A percentile compares a stretch with the other conserved stretches of the same genome.
Conservation (phyloP, 495 filamentous ascomycete species). For the Aspergillus nidulans region DNA sequence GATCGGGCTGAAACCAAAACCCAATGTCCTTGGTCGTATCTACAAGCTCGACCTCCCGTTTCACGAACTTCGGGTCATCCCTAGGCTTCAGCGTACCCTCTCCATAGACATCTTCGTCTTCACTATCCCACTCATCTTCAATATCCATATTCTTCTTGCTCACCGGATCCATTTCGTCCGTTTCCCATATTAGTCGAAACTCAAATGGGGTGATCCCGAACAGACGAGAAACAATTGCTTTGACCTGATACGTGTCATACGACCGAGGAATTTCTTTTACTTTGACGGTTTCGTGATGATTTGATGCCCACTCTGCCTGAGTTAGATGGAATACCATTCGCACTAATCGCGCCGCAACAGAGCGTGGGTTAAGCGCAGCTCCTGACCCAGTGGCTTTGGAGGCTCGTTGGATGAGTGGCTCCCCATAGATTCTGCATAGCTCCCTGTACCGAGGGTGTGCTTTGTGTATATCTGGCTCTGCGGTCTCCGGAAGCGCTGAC, state of each 20-base stretch:
- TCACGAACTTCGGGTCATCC: constrained; percentile 48
- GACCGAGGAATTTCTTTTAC: constrained; percentile 64
- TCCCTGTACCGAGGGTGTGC: constrained; percentile 66
- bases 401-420: constrained; percentile 50
- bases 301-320: neutral
- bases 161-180: constrained; percentile 78
- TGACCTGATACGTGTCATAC: constrained; percentile 74
- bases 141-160: constrained; percentile 51
- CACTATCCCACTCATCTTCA: constrained; percentile 55
- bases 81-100: neutral
- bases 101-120: constrained; percentile 40
- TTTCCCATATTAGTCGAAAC: constrained; percentile 71
- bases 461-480: constrained; percentile 49
- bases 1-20: constrained; percentile 68
- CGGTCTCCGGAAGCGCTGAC: constrained; percentile 50
- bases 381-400: constrained; percentile 15
- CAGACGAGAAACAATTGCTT: constrained; percentile 67
- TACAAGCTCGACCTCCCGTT: constrained; percentile 73
- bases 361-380: constrained; percentile 52
- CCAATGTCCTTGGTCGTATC: constrained; percentile 78
- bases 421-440: constrained; percentile 69
- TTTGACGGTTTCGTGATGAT: constrained; percentile 7
- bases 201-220: constrained; percentile 61
- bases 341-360: constrained; percentile 70
- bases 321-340: constrained; percentile 51